Conservation (phyloP, 1,284 basidiomycete species). For the Heliocybe sulcata region DNA sequence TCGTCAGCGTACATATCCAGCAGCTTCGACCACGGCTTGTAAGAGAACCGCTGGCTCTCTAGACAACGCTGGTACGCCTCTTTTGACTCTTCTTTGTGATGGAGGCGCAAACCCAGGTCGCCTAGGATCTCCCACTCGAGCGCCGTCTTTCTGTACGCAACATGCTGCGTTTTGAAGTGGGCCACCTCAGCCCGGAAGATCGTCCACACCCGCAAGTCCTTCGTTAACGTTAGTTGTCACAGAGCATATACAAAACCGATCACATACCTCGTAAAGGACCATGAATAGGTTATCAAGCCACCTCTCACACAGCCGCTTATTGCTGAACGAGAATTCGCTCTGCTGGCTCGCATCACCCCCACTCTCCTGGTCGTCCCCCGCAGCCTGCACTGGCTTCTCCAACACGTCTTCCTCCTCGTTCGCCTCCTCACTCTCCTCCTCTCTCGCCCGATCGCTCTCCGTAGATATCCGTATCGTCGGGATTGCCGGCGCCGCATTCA, state of each 20-base stretch:
- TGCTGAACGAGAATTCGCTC: slow-evolving; percentile 86
- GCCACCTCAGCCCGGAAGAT: slow-evolving; percentile 99
- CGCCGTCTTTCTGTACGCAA: slow-evolving; percentile 95
- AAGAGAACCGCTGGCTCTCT: slow-evolving; percentile 79
- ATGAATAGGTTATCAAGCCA: slow-evolving; percentile 99
- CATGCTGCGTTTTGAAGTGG: slow-evolving; percentile 96
- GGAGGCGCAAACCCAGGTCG: slow-evolving; percentile 85
- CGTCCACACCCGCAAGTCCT: slow-evolving; percentile 98
- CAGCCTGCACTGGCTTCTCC: slow-evolving; percentile 60
- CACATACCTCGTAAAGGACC: slow-evolving; percentile 87
- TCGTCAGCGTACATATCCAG: slow-evolving; percentile 95
- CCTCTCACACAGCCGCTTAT: slow-evolving; percentile 94
- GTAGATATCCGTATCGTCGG: slow-evolving; percentile 89
- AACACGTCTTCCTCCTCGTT: slow-evolving; percentile 29
- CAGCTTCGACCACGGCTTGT: slow-evolving; percentile 88
- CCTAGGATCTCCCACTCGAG: slow-evolving; percentile 99
- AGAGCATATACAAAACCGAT: neutral
- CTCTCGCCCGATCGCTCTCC: slow-evolving; percentile 59
- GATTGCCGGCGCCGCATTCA: slow-evolving; percentile 35
- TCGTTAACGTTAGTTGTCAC: neutral
- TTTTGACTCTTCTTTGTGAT: slow-evolving; percentile 97
- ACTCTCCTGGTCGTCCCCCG: slow-evolving; percentile 37
- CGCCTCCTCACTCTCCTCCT: slow-evolving; percentile 27
- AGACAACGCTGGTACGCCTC: slow-evolving; percentile 96
- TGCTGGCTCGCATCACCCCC: slow-evolving; percentile 21